phyloP scores from a whole-genome alignment of 768 basidiomycete species.

The Agrocybe praecox region DNA sequence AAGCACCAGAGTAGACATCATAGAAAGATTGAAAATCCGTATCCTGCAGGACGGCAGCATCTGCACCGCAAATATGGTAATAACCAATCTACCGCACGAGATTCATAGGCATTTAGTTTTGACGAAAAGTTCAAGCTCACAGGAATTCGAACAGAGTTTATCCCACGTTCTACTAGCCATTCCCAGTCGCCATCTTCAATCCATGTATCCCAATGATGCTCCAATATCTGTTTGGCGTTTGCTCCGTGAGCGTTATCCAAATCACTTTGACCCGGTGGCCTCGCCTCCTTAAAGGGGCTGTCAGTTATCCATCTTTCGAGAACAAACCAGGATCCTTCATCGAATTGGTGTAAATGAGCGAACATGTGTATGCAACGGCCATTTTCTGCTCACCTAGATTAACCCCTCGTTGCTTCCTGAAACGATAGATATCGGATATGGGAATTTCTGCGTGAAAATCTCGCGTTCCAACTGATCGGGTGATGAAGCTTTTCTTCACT shows the following conservation, averaged over 20 bases:
- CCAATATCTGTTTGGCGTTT: conserved; percentile 46
- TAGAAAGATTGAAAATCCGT: conserved; percentile 66
- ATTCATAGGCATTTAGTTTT: neutral
- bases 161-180: conserved; percentile 57
- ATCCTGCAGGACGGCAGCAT: conserved; percentile 56
- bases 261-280: conserved; percentile 62
- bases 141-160: conserved; percentile 63
- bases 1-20: conserved; percentile 62
- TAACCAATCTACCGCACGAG: conserved; percentile 59
- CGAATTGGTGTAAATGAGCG: neutral
- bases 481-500: neutral
- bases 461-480: neutral
- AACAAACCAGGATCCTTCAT: conserved; percentile 76
- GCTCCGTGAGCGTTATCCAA: conserved; percentile 68
- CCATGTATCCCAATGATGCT: conserved; percentile 78
- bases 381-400: conserved; percentile 67
- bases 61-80: conserved; percentile 66
- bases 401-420: conserved; percentile 78
- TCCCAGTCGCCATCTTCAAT: conserved; percentile 66
- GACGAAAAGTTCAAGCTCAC: conserved; percentile 42
- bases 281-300: conserved; percentile 55
- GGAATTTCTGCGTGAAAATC: neutral
- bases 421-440: conserved; percentile 37
- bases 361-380: neutral
- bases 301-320: conserved; percentile 78